Evolutionary conservation across 1,139 yeast species (phyloP), one percentile per base, ranked within the genome.

Genomic region (Scheffersomyces parashehatae): DNA sequence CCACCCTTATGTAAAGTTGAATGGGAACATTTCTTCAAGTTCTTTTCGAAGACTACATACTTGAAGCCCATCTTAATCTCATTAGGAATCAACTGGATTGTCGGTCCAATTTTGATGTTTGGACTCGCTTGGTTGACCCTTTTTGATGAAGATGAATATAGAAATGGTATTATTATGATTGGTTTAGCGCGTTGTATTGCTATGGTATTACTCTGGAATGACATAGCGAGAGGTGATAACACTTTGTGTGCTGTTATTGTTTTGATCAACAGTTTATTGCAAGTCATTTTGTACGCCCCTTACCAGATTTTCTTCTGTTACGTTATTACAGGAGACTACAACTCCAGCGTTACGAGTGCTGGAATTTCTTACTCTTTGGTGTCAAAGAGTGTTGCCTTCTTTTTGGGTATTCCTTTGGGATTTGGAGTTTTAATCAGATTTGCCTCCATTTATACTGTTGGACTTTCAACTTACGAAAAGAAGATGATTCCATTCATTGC

Each of bases 141-240:
- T 41, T 78, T 78, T 41, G 78, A 79, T 46, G 55, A 69, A 42
- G 63, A 62, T 5, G 85, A 78, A 44, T 75, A 75, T 43, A 64
- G 85, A 41, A 64, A 64, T 30, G 85, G 86, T 0, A 66, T 81
- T 5, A 78, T 81, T 35, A 71, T 81, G 75, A 79, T 81, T 38
- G 86, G 86, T 1, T 52, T 77, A 36, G 85, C 84, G 3, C 58
- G 86, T 45, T 81, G 86, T 56, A 79, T 81, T 51, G 85, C 85
- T 28, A 81, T 81, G 85, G 84, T 81, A 0, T 60, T 81, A 38
- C 59, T 81, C n/a, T 81, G 85, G 86, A 81, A 77, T 53, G 74
- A 77, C 20, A 65, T 81, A 14, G 81, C 84, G 2, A 71, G 64
- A 12, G 86, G 85, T 4, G 82, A 79, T 52, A 60, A 62, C 39